A percentile compares a stretch with the other conserved stretches of the same genome.
phyloP scores from a whole-genome alignment of 73 alveolate species.

The Paramecium biaurelia region DNA sequence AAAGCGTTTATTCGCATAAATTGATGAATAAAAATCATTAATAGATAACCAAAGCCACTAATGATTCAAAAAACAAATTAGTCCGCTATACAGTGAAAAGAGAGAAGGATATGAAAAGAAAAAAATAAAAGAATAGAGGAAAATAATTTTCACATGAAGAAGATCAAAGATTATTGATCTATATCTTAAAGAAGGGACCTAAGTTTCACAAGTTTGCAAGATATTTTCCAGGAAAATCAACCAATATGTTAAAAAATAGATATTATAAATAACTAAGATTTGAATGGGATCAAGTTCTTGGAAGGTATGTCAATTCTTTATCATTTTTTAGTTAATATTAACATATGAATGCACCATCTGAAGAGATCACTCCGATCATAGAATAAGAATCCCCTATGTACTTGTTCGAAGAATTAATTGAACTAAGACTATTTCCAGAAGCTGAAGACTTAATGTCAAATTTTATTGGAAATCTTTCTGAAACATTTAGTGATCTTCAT shows the following conservation, averaged over 20 bases:
- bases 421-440: background rate
- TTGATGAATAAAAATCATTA: background rate
- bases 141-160: background rate
- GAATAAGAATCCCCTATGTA: background rate
- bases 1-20: conserved; percentile 19
- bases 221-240: background rate
- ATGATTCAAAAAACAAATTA: background rate
- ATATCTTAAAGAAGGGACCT: background rate
- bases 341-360: background rate
- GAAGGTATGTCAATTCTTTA: background rate
- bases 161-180: background rate
- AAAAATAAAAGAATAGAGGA: background rate
- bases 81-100: background rate
- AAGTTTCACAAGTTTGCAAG: background rate
- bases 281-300: background rate
- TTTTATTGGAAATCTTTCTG: background rate
- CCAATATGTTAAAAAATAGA: conserved; percentile 6
- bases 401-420: background rate
- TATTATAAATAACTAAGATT: conserved; percentile 1
- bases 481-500: background rate
- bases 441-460: background rate
- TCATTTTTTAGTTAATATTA: background rate
- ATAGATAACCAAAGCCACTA: background rate
- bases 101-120: background rate
- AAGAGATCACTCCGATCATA: background rate